Conservation (phyloP, 1,139 yeast species). For the Yarrowia galli region DNA sequence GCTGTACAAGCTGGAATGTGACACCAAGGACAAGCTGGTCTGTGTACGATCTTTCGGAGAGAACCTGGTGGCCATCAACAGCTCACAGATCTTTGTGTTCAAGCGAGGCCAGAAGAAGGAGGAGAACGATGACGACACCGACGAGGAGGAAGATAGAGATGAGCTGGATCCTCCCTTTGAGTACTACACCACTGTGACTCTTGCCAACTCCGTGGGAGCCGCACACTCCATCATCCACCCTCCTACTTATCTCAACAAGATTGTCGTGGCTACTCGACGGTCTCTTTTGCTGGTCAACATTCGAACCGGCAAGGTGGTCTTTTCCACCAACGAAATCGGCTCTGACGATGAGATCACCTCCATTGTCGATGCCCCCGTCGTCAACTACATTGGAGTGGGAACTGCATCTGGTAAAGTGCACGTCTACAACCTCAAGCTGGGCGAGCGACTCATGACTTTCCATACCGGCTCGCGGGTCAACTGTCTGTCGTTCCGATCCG, state of each 20-base stretch:
- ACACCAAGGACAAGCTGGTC: slow-evolving; percentile 60
- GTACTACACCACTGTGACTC: slow-evolving; percentile 67
- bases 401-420: slow-evolving; percentile 70
- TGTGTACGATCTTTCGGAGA: slow-evolving; percentile 67
- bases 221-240: slow-evolving; percentile 79
- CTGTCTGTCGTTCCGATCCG: slow-evolving; percentile 88
- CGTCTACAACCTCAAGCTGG: slow-evolving; percentile 74
- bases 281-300: slow-evolving; percentile 70
- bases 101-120: slow-evolving; percentile 56
- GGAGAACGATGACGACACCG: slow-evolving; percentile 38
- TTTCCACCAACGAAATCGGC: slow-evolving; percentile 58
- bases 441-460: slow-evolving; percentile 59
- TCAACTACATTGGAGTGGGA: slow-evolving; percentile 84
- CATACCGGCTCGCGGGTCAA: slow-evolving; percentile 68
- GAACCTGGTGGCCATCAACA: slow-evolving; percentile 67
- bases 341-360: slow-evolving; percentile 57
- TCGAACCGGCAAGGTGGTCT: slow-evolving; percentile 77
- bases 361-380: slow-evolving; percentile 82
- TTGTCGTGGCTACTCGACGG: slow-evolving; percentile 72
- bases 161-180: slow-evolving; percentile 58
- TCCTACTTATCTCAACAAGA: slow-evolving; percentile 90
- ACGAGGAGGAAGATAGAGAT: slow-evolving; percentile 39
- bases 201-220: slow-evolving; percentile 68
- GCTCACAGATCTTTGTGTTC: slow-evolving; percentile 67
- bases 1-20: slow-evolving; percentile 60